A percentile compares a stretch with the other conserved stretches of the same genome.
Conservation (phyloP, 257 asterid genomes). For the Salvia hispanica region DNA sequence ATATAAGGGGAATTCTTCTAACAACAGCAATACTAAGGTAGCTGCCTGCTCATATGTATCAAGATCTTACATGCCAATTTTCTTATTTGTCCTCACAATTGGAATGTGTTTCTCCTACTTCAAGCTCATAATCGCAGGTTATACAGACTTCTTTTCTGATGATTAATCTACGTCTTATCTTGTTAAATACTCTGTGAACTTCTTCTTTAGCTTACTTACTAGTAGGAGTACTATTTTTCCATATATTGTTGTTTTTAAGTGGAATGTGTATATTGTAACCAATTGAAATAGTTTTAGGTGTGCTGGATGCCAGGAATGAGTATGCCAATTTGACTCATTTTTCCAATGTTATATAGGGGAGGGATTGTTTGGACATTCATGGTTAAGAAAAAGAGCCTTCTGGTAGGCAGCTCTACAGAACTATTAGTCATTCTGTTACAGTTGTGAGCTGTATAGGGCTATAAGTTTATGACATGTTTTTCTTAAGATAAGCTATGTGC, state of each 20-base stretch:
- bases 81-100: slow-evolving; percentile 54
- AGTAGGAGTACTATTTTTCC: too few species aligned
- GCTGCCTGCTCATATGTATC: slow-evolving; percentile 70
- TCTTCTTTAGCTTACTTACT: neutral
- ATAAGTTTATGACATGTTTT: neutral
- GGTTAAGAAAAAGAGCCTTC: neutral
- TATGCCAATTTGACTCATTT: neutral
- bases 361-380: too few species aligned
- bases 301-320: neutral
- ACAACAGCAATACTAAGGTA: slow-evolving; percentile 72
- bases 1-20: slow-evolving; percentile 29
- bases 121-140: slow-evolving; percentile 41
- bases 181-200: slow-evolving; percentile 8
- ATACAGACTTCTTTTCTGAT: slow-evolving; percentile 29
- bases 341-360: neutral
- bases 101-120: slow-evolving; percentile 58
- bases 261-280: neutral
- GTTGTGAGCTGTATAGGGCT: neutral
- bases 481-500: too few species aligned
- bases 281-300: neutral
- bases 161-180: slow-evolving; percentile 25
- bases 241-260: neutral
- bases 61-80: slow-evolving; percentile 52
- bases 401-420: too few species aligned
- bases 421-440: neutral